Percentiles rank a stretch among this genome's conserved stretches.
phyloP scores from a whole-genome alignment of 2,329 filamentous ascomycete species.

The Juglanconis juglandina region DNA sequence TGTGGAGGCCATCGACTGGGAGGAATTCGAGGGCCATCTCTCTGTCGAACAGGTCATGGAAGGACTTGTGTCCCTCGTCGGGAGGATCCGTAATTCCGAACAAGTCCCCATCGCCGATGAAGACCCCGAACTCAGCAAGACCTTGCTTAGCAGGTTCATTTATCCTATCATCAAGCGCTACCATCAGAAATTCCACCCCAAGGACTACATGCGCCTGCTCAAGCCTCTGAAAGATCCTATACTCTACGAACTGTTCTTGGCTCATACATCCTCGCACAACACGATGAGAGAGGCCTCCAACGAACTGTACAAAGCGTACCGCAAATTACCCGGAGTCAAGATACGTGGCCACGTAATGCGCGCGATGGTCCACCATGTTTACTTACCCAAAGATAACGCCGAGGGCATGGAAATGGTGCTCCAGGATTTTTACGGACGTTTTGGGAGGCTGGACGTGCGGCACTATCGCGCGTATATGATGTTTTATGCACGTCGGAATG shows the following conservation, averaged over 20 bases:
- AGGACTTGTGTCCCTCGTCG: constrained; percentile 4
- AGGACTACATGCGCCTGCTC: constrained; percentile 36
- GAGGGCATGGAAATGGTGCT: constrained; percentile 44
- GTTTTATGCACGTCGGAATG: constrained; percentile 46
- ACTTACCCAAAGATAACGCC: constrained; percentile 33
- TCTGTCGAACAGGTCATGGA: constrained; percentile 1
- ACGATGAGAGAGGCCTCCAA: constrained; percentile 30
- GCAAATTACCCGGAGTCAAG: constrained; percentile 35
- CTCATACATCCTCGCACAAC: constrained; percentile 29
- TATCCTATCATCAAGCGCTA: constrained; percentile 10
- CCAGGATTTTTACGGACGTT: constrained; percentile 45
- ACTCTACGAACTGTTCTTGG: constrained; percentile 41
- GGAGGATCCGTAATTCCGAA: neutral
- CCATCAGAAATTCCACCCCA: constrained; percentile 9
- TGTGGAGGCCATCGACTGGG: constrained; percentile 6
- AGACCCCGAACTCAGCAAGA: constrained; percentile 3
- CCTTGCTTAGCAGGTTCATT: constrained; percentile 10
- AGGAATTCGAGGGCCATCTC: constrained; percentile 1
- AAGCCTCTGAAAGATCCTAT: constrained; percentile 33
- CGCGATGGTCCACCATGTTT: constrained; percentile 41
- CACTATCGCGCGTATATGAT: constrained; percentile 47
- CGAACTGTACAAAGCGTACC: constrained; percentile 45
- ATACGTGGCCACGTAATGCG: constrained; percentile 39
- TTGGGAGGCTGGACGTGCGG: constrained; percentile 38
- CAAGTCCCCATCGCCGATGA: neutral